Evolutionary conservation across 768 basidiomycete species (phyloP), one percentile per base, ranked within the genome.

Genomic region (Lentinus tigrinus): DNA sequence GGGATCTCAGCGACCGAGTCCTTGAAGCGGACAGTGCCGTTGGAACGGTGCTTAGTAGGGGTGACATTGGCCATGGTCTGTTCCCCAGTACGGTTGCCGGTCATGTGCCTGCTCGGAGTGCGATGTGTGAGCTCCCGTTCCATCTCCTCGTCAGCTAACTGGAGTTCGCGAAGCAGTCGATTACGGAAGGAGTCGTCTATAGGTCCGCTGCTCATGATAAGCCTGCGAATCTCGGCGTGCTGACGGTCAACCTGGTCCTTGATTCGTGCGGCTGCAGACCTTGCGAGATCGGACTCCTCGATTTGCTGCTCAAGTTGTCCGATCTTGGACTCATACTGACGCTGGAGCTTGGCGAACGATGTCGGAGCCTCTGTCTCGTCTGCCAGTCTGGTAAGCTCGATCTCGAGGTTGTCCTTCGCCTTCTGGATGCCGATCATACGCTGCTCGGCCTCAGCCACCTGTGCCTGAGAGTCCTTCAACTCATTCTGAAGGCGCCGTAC

Each of bases 161-260:
- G 80, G 31, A 91, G 77, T 64, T 90, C 87, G 28, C 78, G 79
- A 23, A 90, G 73, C 5, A 91, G 72, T 17, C 82, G 80, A 21
- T 78, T 74, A 49, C 86, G 84, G 77, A 90, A 85, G 4, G 78
- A 73, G 34, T 80, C 80, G 58, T 89, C 88, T 37, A 78, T 77
- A 9, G 85, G 80, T 11, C 78, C 78, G 49, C 78, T 80, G 44
- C 75, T 76, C 73, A 81, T 76, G 53, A 90, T 81, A 23, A 89
- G 75, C n/a, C 81, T 76, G 4, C 87, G 83, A 40, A 91, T 81
- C 60, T 91, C 88, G n/a, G 80, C 80, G 65, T 89, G 88, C 53
- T 89, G 87, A 16, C 78, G 80, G 63, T 85, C 83, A 28, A 89
- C 79, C 46, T 79, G 83, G 37, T 84, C 82, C 63, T 78, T 82